These are phyloP conservation scores for Blastomyces gilchristii DNA, from an alignment of 2,329 filamentous ascomycete species.

Conservation along the genomic window DNA sequence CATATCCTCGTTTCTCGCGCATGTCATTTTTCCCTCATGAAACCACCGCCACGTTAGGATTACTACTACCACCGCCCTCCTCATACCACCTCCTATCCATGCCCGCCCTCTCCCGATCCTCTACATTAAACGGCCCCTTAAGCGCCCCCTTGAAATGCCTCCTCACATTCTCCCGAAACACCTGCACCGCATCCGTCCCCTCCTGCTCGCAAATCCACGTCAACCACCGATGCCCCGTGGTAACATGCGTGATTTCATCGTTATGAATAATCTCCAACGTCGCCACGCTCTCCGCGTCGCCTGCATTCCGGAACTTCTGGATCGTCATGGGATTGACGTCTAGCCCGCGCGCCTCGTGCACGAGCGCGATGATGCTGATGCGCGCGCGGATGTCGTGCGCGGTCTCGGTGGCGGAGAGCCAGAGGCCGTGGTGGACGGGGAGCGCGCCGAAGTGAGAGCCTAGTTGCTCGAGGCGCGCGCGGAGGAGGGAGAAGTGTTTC, in stretches of 20 bases:
- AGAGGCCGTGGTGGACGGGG: constrained; percentile 39
- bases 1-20: background rate
- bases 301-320: constrained; percentile 36
- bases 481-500: constrained; percentile 40
- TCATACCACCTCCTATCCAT: constrained; percentile 38
- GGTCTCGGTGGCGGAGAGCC: constrained; percentile 37
- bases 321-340: constrained; percentile 42
- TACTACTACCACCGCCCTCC: constrained; percentile 11
- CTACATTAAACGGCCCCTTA: constrained; percentile 38
- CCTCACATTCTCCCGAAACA: constrained; percentile 37
- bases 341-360: constrained; percentile 39
- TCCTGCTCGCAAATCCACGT: constrained; percentile 41
- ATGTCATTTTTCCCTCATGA: background rate
- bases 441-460: constrained; percentile 38
- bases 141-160: constrained; percentile 35
- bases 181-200: constrained; percentile 36
- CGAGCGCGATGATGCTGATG: constrained; percentile 40
- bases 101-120: constrained; percentile 36
- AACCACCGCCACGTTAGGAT: background rate
- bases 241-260: constrained; percentile 42
- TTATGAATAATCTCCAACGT: constrained; percentile 38
- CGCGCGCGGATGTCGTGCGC: constrained; percentile 37
- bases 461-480: constrained; percentile 37
- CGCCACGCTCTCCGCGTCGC: constrained; percentile 35
- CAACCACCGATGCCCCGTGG: constrained; percentile 40